phyloP scores from a whole-genome alignment of 768 basidiomycete genomes.

The Lactarius indigo region DNA sequence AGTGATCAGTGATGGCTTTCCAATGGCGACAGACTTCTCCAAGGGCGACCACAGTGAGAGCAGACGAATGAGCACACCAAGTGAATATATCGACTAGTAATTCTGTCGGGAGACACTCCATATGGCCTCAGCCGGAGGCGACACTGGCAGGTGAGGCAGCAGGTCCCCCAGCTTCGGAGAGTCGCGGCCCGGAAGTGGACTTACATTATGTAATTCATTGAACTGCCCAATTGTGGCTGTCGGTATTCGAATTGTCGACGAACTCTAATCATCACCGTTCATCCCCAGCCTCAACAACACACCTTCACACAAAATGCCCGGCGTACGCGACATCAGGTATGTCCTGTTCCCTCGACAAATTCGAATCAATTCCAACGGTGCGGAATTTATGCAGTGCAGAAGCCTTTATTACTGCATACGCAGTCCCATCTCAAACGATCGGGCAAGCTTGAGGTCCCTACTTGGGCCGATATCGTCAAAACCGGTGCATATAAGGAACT shows the following conservation, averaged over 20 bases:
- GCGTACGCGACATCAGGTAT: slow-evolving; percentile 46
- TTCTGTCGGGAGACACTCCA: slow-evolving; percentile 51
- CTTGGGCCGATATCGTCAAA: slow-evolving; percentile 98
- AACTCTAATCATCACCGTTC: slow-evolving; percentile 23
- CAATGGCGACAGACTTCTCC: slow-evolving; percentile 56
- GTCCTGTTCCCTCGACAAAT: slow-evolving; percentile 21
- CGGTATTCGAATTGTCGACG: slow-evolving; percentile 8
- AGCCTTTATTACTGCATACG: slow-evolving; percentile 89
- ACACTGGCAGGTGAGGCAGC: too few relatives aligned
- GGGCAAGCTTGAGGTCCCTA: slow-evolving; percentile 98
- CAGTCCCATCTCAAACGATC: slow-evolving; percentile 96
- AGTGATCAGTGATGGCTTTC: slow-evolving; percentile 49
- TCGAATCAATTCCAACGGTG: not conserved
- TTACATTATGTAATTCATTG: slow-evolving; percentile 11
- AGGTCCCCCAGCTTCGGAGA: not conserved
- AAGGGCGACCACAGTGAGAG: slow-evolving; percentile 48
- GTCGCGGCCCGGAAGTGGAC: not conserved
- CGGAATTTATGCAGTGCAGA: slow-evolving; percentile 61
- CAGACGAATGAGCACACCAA: slow-evolving; percentile 32
- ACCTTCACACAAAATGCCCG: slow-evolving; percentile 39
- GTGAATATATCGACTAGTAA: slow-evolving; percentile 61
- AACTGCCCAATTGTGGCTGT: slow-evolving; percentile 26
- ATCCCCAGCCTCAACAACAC: slow-evolving; percentile 13
- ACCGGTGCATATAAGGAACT: slow-evolving; percentile 97
- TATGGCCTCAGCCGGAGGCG: not conserved